phyloP scores from a whole-genome alignment of 2,329 filamentous ascomycete species.

The Neofusicoccum kwambonambiense region DNA sequence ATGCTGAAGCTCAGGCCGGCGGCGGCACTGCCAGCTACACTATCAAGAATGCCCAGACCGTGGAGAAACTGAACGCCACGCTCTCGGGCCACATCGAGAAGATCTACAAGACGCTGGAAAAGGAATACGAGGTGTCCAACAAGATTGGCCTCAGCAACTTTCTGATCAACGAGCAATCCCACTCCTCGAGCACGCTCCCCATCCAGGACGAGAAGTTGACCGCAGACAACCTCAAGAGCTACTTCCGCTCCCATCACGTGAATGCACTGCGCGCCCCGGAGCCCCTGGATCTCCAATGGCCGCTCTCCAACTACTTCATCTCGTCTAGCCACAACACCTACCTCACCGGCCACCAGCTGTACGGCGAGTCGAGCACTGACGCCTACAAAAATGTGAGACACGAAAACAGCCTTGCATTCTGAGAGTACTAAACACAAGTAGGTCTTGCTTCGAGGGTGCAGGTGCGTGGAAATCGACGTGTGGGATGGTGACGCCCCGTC shows the following conservation, averaged over 20 bases:
- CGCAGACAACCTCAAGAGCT: neutral
- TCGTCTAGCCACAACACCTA: slow-evolving; percentile 96
- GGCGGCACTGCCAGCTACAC: slow-evolving; percentile 34
- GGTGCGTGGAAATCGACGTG: slow-evolving; percentile 93
- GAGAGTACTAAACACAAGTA: slow-evolving; percentile 32
- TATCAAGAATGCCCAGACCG: slow-evolving; percentile 26
- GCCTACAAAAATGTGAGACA: slow-evolving; percentile 71
- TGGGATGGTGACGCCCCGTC: slow-evolving; percentile 70
- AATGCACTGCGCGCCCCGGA: slow-evolving; percentile 45
- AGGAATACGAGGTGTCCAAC: slow-evolving; percentile 31
- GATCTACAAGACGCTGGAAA: slow-evolving; percentile 30
- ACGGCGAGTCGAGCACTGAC: slow-evolving; percentile 72
- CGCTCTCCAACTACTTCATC: slow-evolving; percentile 88
- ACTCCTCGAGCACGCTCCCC: slow-evolving; percentile 5
- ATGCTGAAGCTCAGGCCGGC: slow-evolving; percentile 30
- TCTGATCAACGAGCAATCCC: slow-evolving; percentile 6
- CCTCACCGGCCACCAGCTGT: slow-evolving; percentile 80
- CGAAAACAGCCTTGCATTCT: neutral
- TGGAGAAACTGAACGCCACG: slow-evolving; percentile 31
- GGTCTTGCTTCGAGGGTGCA: slow-evolving; percentile 73
- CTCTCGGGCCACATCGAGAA: slow-evolving; percentile 31
- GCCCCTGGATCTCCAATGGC: slow-evolving; percentile 60
- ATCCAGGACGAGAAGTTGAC: slow-evolving; percentile 7
- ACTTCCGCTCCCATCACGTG: slow-evolving; percentile 25
- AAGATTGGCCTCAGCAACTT: slow-evolving; percentile 22